Base-by-base conservation (phyloP, 225 moss, liverwort and hornwort species). In the Sphagnum contortum region DNA sequence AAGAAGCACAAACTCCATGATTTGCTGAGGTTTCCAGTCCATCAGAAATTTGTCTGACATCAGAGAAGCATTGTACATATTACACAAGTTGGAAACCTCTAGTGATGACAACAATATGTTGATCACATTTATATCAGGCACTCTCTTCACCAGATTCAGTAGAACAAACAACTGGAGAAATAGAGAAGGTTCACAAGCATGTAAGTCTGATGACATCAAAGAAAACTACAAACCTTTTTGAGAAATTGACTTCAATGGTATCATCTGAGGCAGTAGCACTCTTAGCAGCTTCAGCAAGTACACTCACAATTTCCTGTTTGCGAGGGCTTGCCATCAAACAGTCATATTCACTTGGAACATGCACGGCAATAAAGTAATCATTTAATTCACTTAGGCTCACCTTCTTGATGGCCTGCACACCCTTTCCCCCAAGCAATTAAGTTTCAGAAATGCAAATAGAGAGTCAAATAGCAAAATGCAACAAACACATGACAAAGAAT, bases 251-350 rank as follows among this genome's bases (percentile, higher is more conserved):
- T 78, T 84, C 77, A 59, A 95, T 61, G 48, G 76, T 66, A n/a
- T 84, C 80, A 63, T 71, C 83, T 63, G 75, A 69, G 56, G 45
- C 64, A 6, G 71, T 63, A 45, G 86, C 67, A 58, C 89, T 91
- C 75, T 91, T 95, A 51, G 72, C 76, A n/a, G 89, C 91, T 65
- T 90, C 94, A 62, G 76, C 82, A 12, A 95, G 84, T 46, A 88
- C 88, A 29, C 91, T 89, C 47, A 95, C 88, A 58, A 95, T 88
- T 66, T 91, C 88, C 4, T 77, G 81, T 75, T 91, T 91, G 44
- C 86, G 86, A 10, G 94, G 88, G 77, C 91, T 95, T 50, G 91
- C 94, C 66, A 95, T 75, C 63, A 95, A 70, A 61, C 77, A 84
- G 70, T 91, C 94, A 49, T 91, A 95, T 68, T 95, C 91, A 49